Evolutionary conservation across 441 rosid genomes (phyloP).

Genomic region (Adansonia rubrostipa): DNA sequence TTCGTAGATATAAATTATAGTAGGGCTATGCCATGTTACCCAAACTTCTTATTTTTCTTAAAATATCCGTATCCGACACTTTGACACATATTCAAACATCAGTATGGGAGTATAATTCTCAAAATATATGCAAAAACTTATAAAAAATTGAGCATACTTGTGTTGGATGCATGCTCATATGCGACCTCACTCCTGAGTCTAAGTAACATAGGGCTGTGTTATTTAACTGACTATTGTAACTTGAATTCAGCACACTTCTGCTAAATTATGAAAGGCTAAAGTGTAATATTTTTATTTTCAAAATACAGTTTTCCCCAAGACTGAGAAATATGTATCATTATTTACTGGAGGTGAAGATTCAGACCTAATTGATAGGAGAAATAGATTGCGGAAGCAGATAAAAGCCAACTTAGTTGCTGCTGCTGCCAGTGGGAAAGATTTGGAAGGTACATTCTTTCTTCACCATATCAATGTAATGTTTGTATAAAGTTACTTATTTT

Average conservation of each 20-base stretch:
- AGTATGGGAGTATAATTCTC: too few relatives aligned
- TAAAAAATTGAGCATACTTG: too few relatives aligned
- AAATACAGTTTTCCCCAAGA: conserved; percentile 92
- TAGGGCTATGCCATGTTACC: too few relatives aligned
- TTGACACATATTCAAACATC: too few relatives aligned
- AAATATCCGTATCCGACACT: too few relatives aligned
- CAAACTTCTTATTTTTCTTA: too few relatives aligned
- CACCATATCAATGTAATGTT: neutral
- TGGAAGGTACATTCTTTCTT: conserved; percentile 67
- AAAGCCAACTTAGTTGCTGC: conserved; percentile 89
- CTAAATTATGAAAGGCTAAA: conserved; percentile 2
- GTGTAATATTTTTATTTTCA: neutral
- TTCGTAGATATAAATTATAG: too few relatives aligned
- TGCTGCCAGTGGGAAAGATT: conserved; percentile 94
- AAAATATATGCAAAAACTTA: too few relatives aligned
- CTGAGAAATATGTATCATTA: conserved; percentile 90
- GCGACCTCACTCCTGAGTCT: too few relatives aligned
- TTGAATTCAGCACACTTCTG: neutral
- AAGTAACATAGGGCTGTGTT: neutral
- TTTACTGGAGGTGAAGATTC: conserved; percentile 79
- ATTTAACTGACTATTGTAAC: neutral
- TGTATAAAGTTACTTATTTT: neutral
- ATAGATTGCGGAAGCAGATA: conserved; percentile 86
- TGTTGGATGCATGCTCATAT: too few relatives aligned
- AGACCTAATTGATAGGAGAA: conserved; percentile 72